Evolutionary conservation across 345 rosid species (phyloP), one percentile per base, ranked within the genome.

Genomic region (Lepidium aucheri): DNA sequence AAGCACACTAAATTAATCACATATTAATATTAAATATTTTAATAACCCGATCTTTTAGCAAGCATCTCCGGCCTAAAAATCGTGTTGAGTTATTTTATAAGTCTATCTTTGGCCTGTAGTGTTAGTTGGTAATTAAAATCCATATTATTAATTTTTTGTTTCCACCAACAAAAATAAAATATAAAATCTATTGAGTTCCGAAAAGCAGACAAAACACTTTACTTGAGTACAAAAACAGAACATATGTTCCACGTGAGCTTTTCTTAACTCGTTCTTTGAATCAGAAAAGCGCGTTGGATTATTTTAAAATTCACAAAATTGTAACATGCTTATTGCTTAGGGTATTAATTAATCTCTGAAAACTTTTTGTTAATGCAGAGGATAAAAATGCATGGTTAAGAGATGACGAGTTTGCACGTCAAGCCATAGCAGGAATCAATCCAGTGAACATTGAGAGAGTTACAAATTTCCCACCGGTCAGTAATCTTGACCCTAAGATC

Each of bases 381-480:
- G 99, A 95, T 81, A 91, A 84, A 78, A 82, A 85, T 76, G 91
- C 97, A 26, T 95, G 99, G 99, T 67, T 89, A 75, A 73, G 97
- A 73, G 99, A 95, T 61, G 99, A 95, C 51, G 97, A 91, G 74
- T 95, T 95, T 42, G 99, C 87, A 39, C 89, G 99, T 14, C 96
- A 95, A 80, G 86, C 85, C 4, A 40, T 95, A 26, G 85, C 98
- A 0, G 99, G 99, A 9, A 80, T 95, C 49, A 95, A 95, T 60
- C 99, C 99, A 4, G 95, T 86, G 63, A 73, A 17, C 79, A 83
- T 95, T 6, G 86, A 89, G 79, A 76, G 76, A 45, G 77, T 95
- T 42, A 30, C 66, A 17, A 82, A 54, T 50, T 95, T 78, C 54
- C 99, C 99, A 22, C 99, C 99, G 6, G 84, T 74, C 38, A 95